These are phyloP conservation scores for Halophytophthora polymorphica DNA, from an alignment of 352 stramenopile genomes.

Conservation along the genomic window DNA sequence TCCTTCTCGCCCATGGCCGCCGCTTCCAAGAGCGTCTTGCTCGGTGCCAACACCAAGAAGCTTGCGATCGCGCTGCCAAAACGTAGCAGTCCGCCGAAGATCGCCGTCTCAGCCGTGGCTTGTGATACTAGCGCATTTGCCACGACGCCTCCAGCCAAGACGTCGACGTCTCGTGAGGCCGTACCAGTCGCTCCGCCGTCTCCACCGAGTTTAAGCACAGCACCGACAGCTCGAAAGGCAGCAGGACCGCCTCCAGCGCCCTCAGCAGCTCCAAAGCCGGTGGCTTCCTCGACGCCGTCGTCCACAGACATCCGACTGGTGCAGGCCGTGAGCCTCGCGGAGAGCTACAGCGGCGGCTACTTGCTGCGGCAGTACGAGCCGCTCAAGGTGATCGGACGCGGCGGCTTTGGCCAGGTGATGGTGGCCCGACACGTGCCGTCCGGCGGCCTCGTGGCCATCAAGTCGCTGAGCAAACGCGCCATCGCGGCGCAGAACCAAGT, in stretches of 20 bases:
- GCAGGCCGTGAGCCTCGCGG: constrained; percentile 68
- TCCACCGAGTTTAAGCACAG: neutral
- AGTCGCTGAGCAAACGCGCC: constrained; percentile 79
- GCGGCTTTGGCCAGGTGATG: constrained; percentile 87
- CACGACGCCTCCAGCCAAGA: constrained; percentile 22
- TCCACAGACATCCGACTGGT: constrained; percentile 51
- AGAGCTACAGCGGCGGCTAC: constrained; percentile 80
- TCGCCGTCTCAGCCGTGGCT: no score
- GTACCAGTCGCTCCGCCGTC: constrained; percentile 11
- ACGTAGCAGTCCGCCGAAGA: no score
- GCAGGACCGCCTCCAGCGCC: constrained; percentile 12
- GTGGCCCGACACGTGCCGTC: constrained; percentile 60
- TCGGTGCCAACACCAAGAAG: no score
- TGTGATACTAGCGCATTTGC: no score
- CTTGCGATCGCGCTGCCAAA: no score
- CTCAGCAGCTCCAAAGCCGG: constrained; percentile 16
- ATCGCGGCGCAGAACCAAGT: constrained; percentile 81
- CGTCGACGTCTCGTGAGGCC: constrained; percentile 13
- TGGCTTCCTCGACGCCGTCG: constrained; percentile 12
- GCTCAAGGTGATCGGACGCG: constrained; percentile 77
- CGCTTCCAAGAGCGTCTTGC: no score
- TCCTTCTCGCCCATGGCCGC: no score
- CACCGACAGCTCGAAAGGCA: constrained; percentile 8
- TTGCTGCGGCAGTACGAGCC: constrained; percentile 76
- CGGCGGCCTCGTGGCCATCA: constrained; percentile 69